A percentile compares a stretch with the other conserved stretches of the same genome.
Conservation (phyloP, 202 grass and related monocot genomes). For the Schoenoplectus triqueter region DNA sequence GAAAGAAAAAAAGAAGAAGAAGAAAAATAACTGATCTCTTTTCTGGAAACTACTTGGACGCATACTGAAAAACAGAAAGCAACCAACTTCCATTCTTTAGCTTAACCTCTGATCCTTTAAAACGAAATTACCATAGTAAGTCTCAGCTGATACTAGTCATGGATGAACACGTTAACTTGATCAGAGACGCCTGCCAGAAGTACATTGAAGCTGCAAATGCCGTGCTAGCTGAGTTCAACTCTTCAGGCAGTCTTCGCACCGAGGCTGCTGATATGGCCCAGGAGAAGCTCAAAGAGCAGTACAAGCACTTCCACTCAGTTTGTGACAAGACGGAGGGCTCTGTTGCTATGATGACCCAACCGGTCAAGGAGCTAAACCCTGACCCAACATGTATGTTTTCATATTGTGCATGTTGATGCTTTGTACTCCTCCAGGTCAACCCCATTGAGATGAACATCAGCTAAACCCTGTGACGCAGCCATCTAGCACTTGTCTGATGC, state of each 20-base stretch:
- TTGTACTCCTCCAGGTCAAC: no score
- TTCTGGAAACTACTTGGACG: no score
- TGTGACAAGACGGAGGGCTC: slow-evolving; percentile 27
- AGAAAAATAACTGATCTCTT: no score
- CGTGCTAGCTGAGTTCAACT: not conserved
- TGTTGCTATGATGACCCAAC: not conserved
- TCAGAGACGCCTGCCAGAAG: not conserved
- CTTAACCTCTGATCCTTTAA: not conserved
- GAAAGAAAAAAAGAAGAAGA: no score
- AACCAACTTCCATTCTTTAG: no score
- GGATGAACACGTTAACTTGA: slow-evolving; percentile 14
- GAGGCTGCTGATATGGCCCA: not conserved
- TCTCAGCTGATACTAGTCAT: slow-evolving; percentile 5
- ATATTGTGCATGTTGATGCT: no score
- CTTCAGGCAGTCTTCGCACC: not conserved
- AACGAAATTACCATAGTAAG: not conserved
- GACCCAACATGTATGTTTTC: no score
- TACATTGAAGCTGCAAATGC: not conserved
- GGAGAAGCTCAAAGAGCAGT: slow-evolving; percentile 1
- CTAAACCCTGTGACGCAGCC: no score
- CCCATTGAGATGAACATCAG: no score
- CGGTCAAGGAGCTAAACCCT: not conserved
- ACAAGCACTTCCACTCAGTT: not conserved
- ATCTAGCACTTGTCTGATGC: no score
- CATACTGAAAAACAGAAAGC: no score